Evolutionary conservation across 192 early-diverging fungal species (phyloP).

Genomic region (Umbelopsis isabellina): DNA sequence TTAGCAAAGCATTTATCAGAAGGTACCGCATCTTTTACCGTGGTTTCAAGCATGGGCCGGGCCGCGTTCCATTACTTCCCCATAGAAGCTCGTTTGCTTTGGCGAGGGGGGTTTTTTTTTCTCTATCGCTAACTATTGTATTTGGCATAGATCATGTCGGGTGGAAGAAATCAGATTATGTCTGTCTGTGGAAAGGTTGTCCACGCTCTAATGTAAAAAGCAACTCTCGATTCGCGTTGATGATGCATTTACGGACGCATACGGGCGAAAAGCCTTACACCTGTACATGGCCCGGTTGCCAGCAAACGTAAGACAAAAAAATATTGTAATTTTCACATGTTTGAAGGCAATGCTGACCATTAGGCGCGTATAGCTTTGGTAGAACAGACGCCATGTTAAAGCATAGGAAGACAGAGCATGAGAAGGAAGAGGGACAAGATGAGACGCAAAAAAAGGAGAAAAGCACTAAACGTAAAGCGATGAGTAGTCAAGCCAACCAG

Average conservation of each 20-base stretch:
- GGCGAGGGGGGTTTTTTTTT: not conserved
- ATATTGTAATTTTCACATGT: not conserved
- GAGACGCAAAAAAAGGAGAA: not conserved
- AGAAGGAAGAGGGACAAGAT: not conserved
- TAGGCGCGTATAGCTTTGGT: conserved; percentile 32
- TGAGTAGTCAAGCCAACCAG: not conserved
- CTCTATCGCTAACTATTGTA: not conserved
- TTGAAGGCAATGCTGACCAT: not conserved
- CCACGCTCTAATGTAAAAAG: conserved; percentile 48
- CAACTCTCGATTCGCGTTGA: conserved; percentile 59
- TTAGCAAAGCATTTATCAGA: conserved; percentile 53
- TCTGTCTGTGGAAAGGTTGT: conserved; percentile 62
- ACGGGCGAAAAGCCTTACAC: conserved; percentile 64
- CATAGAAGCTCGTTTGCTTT: not conserved
- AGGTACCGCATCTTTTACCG: conserved; percentile 26
- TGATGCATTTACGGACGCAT: conserved; percentile 62
- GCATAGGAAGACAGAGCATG: conserved; percentile 38
- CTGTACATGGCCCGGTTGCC: conserved; percentile 39
- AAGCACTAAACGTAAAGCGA: conserved; percentile 5
- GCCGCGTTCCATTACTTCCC: not conserved
- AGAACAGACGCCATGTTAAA: conserved; percentile 38
- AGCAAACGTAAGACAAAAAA: conserved; percentile 29
- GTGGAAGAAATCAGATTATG: conserved; percentile 58
- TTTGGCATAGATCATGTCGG: conserved; percentile 52
- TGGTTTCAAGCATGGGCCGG: too few relatives aligned